Evolutionary conservation across 345 rosid species (phyloP).

Genomic region (Conringia planisiliqua): DNA sequence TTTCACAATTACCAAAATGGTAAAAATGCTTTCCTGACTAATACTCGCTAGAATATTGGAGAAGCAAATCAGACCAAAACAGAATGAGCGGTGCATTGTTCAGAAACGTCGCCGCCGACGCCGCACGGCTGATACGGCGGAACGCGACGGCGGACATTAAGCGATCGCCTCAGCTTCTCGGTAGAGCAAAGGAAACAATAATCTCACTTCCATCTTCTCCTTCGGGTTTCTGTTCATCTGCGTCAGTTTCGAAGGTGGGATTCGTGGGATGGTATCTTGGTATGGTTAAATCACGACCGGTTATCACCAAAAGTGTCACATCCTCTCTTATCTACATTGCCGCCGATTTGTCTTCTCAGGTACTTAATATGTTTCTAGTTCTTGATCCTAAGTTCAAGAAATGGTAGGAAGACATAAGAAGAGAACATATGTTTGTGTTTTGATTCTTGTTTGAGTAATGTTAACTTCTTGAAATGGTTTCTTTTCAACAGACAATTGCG

Average conservation of each 20-base stretch:
- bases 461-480: neutral
- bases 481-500: constrained; percentile 40
- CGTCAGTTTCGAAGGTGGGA: constrained; percentile 26
- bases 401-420: neutral
- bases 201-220: neutral
- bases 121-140: constrained; percentile 3
- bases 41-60: too few species aligned
- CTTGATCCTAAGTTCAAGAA: neutral
- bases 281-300: constrained; percentile 73
- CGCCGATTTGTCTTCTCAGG: constrained; percentile 90
- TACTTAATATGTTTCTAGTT: neutral
- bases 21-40: too few species aligned
- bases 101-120: neutral
- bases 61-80: neutral
- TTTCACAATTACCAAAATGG: too few species aligned
- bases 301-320: constrained; percentile 70
- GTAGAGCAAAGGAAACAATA: constrained; percentile 37
- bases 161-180: constrained; percentile 27
- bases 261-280: constrained; percentile 79
- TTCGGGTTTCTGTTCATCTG: constrained; percentile 22
- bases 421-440: neutral
- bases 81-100: neutral
- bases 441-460: neutral
- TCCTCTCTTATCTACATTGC: constrained; percentile 62
- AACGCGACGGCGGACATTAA: neutral